Evolutionary conservation across 2,329 filamentous ascomycete species (phyloP).

Genomic region (Beauveria varroae): DNA sequence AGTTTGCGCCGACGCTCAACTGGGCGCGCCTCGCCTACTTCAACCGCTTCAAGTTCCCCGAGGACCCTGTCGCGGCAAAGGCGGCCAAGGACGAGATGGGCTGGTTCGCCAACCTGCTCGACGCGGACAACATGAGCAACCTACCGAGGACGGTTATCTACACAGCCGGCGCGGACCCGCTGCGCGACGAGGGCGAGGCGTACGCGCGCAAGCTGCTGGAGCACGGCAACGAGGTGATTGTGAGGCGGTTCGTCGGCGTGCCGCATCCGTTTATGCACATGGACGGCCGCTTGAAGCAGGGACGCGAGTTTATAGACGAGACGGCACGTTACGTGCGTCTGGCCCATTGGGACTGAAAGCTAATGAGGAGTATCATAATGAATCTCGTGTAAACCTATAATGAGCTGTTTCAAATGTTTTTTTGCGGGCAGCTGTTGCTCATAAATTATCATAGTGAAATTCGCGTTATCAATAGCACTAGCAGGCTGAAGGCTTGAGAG

Average conservation of each 20-base stretch:
- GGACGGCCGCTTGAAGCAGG: conserved; percentile 31
- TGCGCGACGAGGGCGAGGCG: conserved; percentile 42
- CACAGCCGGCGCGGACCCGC: conserved; percentile 36
- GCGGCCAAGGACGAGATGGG: conserved; percentile 13
- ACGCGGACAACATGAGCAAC: conserved; percentile 25
- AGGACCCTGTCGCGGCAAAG: conserved; percentile 14
- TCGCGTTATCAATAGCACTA: neutral
- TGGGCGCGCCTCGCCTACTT: conserved; percentile 37
- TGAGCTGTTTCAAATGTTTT: no score
- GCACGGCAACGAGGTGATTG: conserved; percentile 36
- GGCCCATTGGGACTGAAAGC: conserved; percentile 15
- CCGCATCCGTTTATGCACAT: conserved; percentile 45
- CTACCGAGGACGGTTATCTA: conserved; percentile 32
- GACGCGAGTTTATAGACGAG: conserved; percentile 25
- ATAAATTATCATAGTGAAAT: neutral
- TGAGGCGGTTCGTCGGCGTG: conserved; percentile 38
- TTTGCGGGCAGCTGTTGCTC: neutral
- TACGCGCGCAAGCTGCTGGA: conserved; percentile 35
- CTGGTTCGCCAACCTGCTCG: conserved; percentile 26
- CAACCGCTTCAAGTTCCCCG: conserved; percentile 26
- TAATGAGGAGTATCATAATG: neutral
- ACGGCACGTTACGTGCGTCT: conserved; percentile 25
- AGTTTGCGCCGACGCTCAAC: conserved; percentile 35
- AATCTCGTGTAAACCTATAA: neutral
- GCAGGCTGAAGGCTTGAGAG: neutral